Evolutionary conservation across 129 eudicot species (phyloP).

Genomic region (Flaveria ramosissima): DNA sequence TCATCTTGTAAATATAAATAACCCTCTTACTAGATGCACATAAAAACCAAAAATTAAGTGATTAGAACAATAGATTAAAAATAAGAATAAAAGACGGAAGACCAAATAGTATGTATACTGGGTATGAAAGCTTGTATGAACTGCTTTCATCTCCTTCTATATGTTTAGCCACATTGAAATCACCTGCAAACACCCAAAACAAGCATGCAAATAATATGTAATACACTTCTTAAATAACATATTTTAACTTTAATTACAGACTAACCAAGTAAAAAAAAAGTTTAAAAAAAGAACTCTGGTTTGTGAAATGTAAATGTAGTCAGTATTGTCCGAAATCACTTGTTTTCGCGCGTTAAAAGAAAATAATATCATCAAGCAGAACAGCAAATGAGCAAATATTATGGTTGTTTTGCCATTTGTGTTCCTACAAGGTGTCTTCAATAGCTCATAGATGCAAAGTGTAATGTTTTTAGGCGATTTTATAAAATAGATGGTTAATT

Average conservation of each 20-base stretch:
- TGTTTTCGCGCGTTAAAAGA: too few species aligned
- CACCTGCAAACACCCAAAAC: slow-evolving; percentile 45
- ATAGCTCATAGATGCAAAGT: too few species aligned
- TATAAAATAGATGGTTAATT: neutral
- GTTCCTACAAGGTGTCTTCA: too few species aligned
- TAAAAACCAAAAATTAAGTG: neutral
- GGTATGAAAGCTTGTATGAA: slow-evolving; percentile 22
- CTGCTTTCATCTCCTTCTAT: slow-evolving; percentile 41
- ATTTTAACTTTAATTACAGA: neutral
- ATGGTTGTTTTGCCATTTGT: neutral
- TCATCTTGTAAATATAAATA: neutral
- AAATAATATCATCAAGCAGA: too few species aligned
- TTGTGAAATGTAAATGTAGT: neutral
- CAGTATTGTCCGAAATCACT: neutral
- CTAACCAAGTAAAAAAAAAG: too few species aligned
- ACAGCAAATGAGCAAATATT: neutral
- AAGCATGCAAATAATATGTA: neutral
- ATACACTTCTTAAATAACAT: neutral
- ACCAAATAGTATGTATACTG: slow-evolving; percentile 27
- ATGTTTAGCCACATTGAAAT: slow-evolving; percentile 64
- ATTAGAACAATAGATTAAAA: slow-evolving; percentile 14
- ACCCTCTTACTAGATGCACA: neutral
- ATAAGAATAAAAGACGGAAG: slow-evolving; percentile 25
- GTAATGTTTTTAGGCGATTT: neutral
- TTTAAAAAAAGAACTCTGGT: neutral